These are phyloP conservation scores for Yarrowia sp. DNA, from an alignment of 805 yeast species.

Conservation along the genomic window DNA sequence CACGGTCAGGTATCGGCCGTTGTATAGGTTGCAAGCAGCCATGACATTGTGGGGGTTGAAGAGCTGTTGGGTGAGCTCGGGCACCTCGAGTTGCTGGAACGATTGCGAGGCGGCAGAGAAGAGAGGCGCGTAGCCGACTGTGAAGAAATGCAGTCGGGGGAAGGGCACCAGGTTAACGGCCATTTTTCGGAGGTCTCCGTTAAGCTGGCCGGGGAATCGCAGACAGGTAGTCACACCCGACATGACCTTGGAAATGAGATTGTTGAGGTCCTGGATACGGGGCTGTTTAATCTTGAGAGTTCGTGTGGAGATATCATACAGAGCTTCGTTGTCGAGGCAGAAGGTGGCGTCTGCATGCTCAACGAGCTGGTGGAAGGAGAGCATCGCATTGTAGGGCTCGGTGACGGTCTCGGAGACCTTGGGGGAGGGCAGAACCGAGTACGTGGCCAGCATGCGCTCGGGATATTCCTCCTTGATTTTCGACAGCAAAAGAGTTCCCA, in stretches of 20 bases:
- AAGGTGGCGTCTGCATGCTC: slow-evolving; percentile 91
- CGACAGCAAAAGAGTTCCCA: slow-evolving; percentile 87
- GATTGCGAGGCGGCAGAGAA: slow-evolving; percentile 77
- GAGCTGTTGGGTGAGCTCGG: slow-evolving; percentile 93
- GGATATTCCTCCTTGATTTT: slow-evolving; percentile 90
- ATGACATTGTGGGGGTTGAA: slow-evolving; percentile 89
- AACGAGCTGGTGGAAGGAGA: slow-evolving; percentile 88
- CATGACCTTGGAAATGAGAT: slow-evolving; percentile 86
- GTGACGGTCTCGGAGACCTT: slow-evolving; percentile 90
- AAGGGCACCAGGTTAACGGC: slow-evolving; percentile 94
- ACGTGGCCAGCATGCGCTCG: slow-evolving; percentile 95
- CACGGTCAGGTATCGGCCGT: slow-evolving; percentile 88
- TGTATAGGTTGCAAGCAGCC: slow-evolving; percentile 94
- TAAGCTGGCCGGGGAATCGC: slow-evolving; percentile 93
- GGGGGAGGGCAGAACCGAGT: slow-evolving; percentile 93
- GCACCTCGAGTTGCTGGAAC: slow-evolving; percentile 82
- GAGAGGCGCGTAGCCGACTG: slow-evolving; percentile 93
- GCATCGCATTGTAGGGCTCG: slow-evolving; percentile 92
- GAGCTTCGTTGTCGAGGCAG: slow-evolving; percentile 94
- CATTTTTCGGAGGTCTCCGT: slow-evolving; percentile 86
- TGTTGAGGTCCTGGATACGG: slow-evolving; percentile 73
- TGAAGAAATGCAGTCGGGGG: slow-evolving; percentile 94
- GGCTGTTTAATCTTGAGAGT: slow-evolving; percentile 81
- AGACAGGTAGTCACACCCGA: slow-evolving; percentile 93
- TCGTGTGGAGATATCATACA: slow-evolving; percentile 83